Conservation (phyloP, 2,329 filamentous ascomycete species). For the Gnomoniopsis sp. region DNA sequence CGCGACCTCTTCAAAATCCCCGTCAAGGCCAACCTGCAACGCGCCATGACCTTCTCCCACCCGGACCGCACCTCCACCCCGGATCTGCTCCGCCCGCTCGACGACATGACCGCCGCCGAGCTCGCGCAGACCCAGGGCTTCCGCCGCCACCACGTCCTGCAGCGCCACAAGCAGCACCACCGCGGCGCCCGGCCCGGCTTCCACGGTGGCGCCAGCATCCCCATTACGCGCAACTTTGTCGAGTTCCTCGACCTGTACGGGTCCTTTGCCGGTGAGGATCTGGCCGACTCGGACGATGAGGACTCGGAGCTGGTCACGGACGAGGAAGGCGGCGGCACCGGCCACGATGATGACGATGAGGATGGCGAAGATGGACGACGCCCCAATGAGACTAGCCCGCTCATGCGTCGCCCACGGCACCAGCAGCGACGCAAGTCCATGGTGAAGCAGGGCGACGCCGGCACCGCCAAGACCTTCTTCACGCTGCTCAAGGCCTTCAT, state of each 20-base stretch:
- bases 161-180: slow-evolving; percentile 25
- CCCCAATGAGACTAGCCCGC: slow-evolving; percentile 52
- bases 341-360: slow-evolving; percentile 40
- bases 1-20: slow-evolving; percentile 74
- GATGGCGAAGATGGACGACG: no score
- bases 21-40: slow-evolving; percentile 36
- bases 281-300: slow-evolving; percentile 58
- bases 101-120: slow-evolving; percentile 25
- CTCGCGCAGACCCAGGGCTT: slow-evolving; percentile 46
- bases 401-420: slow-evolving; percentile 54
- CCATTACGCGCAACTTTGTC: slow-evolving; percentile 67
- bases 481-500: slow-evolving; percentile 76
- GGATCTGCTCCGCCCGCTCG: slow-evolving; percentile 1
- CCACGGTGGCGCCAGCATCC: slow-evolving; percentile 24
- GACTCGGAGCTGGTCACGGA: slow-evolving; percentile 38
- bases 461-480: slow-evolving; percentile 72
- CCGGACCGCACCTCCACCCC: slow-evolving; percentile 10
- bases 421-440: slow-evolving; percentile 39
- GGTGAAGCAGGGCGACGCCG: slow-evolving; percentile 56
- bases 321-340: slow-evolving; percentile 9
- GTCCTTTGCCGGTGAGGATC: slow-evolving; percentile 72
- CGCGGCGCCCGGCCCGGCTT: slow-evolving; percentile 20
- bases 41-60: slow-evolving; percentile 24
- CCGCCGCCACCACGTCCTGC: slow-evolving; percentile 43
- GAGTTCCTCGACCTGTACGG: slow-evolving; percentile 75